Percentiles rank a stretch among this genome's conserved stretches.
Evolutionary conservation across 176 grass and related monocot genomes (phyloP).

Genomic region (Stipa capillata): DNA sequence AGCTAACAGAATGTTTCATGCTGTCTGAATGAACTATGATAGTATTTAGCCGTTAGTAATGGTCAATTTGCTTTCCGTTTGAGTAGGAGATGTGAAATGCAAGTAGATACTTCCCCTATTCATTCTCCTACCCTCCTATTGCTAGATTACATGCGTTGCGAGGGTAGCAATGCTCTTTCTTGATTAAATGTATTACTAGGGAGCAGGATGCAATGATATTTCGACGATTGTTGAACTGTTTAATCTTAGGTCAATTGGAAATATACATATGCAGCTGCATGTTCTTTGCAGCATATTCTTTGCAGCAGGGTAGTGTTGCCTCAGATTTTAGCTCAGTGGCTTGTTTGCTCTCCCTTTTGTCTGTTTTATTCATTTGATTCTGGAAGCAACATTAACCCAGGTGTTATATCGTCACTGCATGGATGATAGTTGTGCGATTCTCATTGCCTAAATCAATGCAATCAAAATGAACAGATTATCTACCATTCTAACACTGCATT

Average conservation of each 20-base stretch:
- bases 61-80: background rate
- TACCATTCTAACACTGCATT: background rate
- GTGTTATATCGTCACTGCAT: background rate
- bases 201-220: background rate
- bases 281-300: background rate
- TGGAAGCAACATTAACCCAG: background rate
- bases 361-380: background rate
- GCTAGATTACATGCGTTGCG: background rate
- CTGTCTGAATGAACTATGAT: background rate
- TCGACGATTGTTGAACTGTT: background rate
- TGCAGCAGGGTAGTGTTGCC: background rate
- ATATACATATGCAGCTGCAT: background rate
- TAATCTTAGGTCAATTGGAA: background rate
- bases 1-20: background rate
- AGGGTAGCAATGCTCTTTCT: background rate
- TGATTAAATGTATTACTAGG: background rate
- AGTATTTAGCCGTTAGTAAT: constrained; percentile 3
- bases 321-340: background rate
- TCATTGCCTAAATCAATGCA: background rate
- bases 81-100: background rate
- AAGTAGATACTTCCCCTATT: background rate
- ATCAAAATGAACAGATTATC: background rate
- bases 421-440: background rate
- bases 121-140: background rate
- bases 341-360: background rate